These are phyloP conservation scores for Debaryomyces hansenii DNA, from an alignment of 805 yeast species.

Conservation along the genomic window DNA sequence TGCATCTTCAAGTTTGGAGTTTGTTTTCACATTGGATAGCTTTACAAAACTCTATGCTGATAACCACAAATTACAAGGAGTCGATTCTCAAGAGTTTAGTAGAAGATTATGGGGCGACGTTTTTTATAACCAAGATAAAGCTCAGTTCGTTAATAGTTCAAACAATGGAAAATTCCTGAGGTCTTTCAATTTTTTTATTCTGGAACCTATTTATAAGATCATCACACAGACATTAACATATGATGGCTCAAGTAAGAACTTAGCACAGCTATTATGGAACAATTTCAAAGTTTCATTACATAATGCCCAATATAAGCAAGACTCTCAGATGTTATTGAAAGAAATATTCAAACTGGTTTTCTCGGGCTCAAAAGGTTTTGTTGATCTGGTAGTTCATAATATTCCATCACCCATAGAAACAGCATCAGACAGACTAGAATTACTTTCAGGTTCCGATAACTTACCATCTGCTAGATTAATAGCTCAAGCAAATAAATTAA, in stretches of 20 bases:
- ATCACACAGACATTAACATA: conserved; percentile 59
- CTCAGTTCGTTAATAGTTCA: conserved; percentile 45
- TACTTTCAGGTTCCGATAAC: background rate
- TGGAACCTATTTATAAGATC: conserved; percentile 81
- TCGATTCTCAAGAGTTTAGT: conserved; percentile 43
- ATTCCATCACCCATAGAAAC: conserved; percentile 26
- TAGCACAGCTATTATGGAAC: conserved; percentile 46
- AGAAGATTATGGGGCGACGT: conserved; percentile 76
- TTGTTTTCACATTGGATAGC: conserved; percentile 65
- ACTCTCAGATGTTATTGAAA: conserved; percentile 58
- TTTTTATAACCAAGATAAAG: conserved; percentile 44
- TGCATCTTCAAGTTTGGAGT: conserved; percentile 62
- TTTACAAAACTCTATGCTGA: conserved; percentile 55
- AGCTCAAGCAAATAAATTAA: conserved; percentile 48
- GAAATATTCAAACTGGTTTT: conserved; percentile 57
- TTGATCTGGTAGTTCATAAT: conserved; percentile 41
- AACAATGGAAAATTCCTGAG: conserved; percentile 24
- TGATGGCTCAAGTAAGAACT: conserved; percentile 34
- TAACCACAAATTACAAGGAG: conserved; percentile 1
- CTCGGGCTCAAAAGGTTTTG: conserved; percentile 49
- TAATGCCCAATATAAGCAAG: conserved; percentile 44
- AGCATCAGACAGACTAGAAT: conserved; percentile 8
- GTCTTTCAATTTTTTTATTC: conserved; percentile 63
- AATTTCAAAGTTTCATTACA: conserved; percentile 49
- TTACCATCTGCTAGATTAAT: background rate